Evolutionary conservation across 2,329 filamentous ascomycete genomes (phyloP).

Genomic region (Diatrype stigma): DNA sequence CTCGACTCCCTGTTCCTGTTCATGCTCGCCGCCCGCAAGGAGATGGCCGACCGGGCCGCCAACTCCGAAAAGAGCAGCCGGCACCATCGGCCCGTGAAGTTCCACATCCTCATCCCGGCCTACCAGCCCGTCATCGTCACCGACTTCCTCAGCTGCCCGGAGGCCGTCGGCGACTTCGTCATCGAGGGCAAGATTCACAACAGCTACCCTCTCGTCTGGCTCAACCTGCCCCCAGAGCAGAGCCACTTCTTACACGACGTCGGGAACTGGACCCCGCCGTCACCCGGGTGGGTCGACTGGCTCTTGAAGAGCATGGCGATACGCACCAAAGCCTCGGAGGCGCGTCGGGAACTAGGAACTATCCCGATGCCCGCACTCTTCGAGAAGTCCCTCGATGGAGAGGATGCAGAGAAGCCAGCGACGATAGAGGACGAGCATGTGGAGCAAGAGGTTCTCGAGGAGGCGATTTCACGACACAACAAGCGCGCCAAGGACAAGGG

Average conservation of each 20-base stretch:
- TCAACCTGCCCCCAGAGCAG: conserved; percentile 31
- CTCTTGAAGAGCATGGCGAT: neutral
- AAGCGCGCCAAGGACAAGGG: neutral
- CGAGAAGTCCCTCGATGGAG: conserved; percentile 4
- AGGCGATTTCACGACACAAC: neutral
- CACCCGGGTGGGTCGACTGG: conserved; percentile 21
- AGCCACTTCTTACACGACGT: conserved; percentile 24
- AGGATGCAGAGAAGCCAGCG: conserved; percentile 10
- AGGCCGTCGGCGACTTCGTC: conserved; percentile 31
- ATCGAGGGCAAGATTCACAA: conserved; percentile 35
- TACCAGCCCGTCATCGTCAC: conserved; percentile 33
- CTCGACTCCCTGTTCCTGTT: conserved; percentile 35
- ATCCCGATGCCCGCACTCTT: neutral
- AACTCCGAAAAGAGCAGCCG: conserved; percentile 15
- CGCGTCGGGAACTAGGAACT: neutral
- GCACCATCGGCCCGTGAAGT: conserved; percentile 18
- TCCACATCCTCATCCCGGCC: conserved; percentile 34
- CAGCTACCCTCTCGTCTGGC: conserved; percentile 32
- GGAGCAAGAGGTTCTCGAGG: neutral
- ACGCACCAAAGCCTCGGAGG: neutral
- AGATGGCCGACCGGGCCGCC: conserved; percentile 18
- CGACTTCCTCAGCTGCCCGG: conserved; percentile 30
- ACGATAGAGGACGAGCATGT: neutral
- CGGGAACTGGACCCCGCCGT: conserved; percentile 28
- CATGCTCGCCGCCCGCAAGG: conserved; percentile 30